A percentile compares a stretch with the other conserved stretches of the same genome.
Conservation (phyloP, 345 rosid genomes). For the Lepidium aucheri region DNA sequence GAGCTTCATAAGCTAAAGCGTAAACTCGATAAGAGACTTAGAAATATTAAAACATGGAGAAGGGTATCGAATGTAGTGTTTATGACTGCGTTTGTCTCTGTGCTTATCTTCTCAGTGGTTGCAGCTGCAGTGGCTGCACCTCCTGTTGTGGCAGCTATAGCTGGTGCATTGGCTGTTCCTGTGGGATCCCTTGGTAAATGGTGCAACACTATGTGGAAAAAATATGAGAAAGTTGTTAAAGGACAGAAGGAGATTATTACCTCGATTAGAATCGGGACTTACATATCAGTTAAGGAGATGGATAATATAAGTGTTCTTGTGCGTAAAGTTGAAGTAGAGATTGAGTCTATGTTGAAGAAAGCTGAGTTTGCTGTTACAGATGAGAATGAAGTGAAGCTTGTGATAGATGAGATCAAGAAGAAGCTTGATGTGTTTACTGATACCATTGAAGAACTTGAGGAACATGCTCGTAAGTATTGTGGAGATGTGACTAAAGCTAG, state of each 20-base stretch:
- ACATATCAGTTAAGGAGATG: constrained; percentile 55
- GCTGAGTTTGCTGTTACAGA: constrained; percentile 46
- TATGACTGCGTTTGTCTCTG: constrained; percentile 59
- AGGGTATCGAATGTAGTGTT: constrained; percentile 68
- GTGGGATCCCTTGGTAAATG: constrained; percentile 71
- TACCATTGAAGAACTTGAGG: constrained; percentile 49
- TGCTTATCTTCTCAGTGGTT: constrained; percentile 71
- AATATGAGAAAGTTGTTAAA: constrained; percentile 47
- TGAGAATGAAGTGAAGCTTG: constrained; percentile 51
- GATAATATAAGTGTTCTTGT: constrained; percentile 53
- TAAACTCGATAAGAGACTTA: constrained; percentile 61
- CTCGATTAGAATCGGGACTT: constrained; percentile 42
- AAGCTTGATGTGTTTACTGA: constrained; percentile 48
- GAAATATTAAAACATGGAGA: constrained; percentile 59
- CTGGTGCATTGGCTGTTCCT: constrained; percentile 62
- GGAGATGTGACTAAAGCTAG: constrained; percentile 64
- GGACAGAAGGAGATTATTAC: constrained; percentile 46
- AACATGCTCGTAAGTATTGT: constrained; percentile 60
- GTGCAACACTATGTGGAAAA: constrained; percentile 58
- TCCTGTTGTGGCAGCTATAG: constrained; percentile 56
- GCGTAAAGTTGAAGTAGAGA: constrained; percentile 41
- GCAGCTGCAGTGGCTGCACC: constrained; percentile 88
- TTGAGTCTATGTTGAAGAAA: constrained; percentile 44
- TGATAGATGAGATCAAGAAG: constrained; percentile 76
- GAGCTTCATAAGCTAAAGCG: constrained; percentile 40